Percentiles rank a stretch among this genome's conserved stretches.
phyloP scores from a whole-genome alignment of 805 yeast species.

The Kodamaea lidongshanica region DNA sequence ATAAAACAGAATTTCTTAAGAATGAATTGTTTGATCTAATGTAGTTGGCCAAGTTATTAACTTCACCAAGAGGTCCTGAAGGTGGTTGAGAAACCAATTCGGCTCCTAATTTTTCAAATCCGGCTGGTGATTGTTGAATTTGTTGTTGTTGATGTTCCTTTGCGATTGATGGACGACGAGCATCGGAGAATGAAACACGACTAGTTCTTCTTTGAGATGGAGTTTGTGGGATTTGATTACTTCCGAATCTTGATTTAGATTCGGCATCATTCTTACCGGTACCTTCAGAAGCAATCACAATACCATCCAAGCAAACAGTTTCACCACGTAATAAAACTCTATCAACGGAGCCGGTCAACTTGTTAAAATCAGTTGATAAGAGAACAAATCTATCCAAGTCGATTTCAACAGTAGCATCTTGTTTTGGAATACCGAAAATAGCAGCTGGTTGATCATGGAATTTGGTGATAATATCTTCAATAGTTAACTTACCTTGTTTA shows the following conservation, averaged over 20 bases:
- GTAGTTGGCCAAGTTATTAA: conserved; percentile 71
- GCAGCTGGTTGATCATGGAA: conserved; percentile 76
- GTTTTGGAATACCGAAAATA: conserved; percentile 79
- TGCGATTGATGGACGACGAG: conserved; percentile 31
- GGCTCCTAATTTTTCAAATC: conserved; percentile 49
- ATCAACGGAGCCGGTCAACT: conserved; percentile 76
- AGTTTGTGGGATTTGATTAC: conserved; percentile 24
- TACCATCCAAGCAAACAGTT: conserved; percentile 82
- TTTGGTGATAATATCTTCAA: conserved; percentile 64
- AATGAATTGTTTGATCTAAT: conserved; percentile 84
- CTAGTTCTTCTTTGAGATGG: conserved; percentile 28
- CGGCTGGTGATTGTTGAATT: conserved; percentile 39
- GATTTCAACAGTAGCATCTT: conserved; percentile 72
- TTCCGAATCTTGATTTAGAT: conserved; percentile 40
- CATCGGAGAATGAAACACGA: conserved; percentile 28
- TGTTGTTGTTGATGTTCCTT: conserved; percentile 33
- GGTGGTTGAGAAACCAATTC: conserved; percentile 69
- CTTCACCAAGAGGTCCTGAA: conserved; percentile 65
- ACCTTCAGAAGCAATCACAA: conserved; percentile 52
- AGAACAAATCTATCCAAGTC: conserved; percentile 67
- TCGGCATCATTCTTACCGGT: conserved; percentile 51
- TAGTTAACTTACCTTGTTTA: conserved; percentile 59
- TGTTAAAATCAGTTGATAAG: conserved; percentile 34
- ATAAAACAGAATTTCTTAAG: conserved; percentile 78
- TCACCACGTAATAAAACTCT: conserved; percentile 75